Conservation (phyloP, 129 eudicot genomes). For the Helianthus annuus region HanXRQr2.0-SUNRISE NC_035441.2:8400775-8401274, state of each 20-base stretch:
- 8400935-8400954: not conserved
- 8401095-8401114: too few relatives aligned
- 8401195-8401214: slow-evolving; percentile 7
- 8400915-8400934: too few relatives aligned
- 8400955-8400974: not conserved
- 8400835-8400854: not conserved
- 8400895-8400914: too few relatives aligned
- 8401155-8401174: not conserved
- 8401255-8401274: slow-evolving; percentile 23
- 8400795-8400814: not conserved
- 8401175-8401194: not conserved
- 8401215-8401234: slow-evolving; percentile 22
- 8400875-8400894: not conserved
- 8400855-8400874: not conserved
- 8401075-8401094: too few relatives aligned
- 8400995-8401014: too few relatives aligned
- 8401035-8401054: too few relatives aligned
- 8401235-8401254: too few relatives aligned
- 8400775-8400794: not conserved
- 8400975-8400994: too few relatives aligned
- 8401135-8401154: not conserved
- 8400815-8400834: too few relatives aligned
- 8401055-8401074: too few relatives aligned
- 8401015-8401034: too few relatives aligned
- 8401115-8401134: too few relatives aligned